Percentiles rank a stretch among this genome's conserved stretches.
phyloP scores from a whole-genome alignment of 2,329 filamentous ascomycete genomes.

The Pleoardoris graminearum region DNA sequence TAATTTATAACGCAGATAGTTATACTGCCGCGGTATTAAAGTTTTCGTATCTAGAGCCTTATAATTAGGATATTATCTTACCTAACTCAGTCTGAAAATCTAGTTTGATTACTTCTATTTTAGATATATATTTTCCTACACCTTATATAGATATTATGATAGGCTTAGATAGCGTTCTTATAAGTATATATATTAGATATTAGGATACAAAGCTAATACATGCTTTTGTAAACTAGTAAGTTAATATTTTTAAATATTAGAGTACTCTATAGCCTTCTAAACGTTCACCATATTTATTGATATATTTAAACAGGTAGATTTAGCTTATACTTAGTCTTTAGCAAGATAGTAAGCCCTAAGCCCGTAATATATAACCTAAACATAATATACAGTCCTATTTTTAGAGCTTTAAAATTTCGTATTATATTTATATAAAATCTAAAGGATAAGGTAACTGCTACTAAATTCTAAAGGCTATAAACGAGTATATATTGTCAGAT shows the following conservation, averaged over 20 bases:
- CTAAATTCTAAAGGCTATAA: too few relatives aligned
- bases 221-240: slow-evolving; percentile 2
- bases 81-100: slow-evolving; percentile 7
- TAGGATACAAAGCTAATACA: slow-evolving; percentile 2
- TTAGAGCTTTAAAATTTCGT: too few relatives aligned
- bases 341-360: too few relatives aligned
- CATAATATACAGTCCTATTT: too few relatives aligned
- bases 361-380: too few relatives aligned
- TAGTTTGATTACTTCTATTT: slow-evolving; percentile 6
- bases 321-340: too few relatives aligned
- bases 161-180: slow-evolving; percentile 5
- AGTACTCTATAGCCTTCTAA: slow-evolving; percentile 6
- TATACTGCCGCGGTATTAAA: slow-evolving; percentile 8
- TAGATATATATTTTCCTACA: background rate
- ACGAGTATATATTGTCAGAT: too few relatives aligned
- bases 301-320: too few relatives aligned
- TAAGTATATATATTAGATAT: slow-evolving; percentile 5
- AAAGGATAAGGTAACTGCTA: too few relatives aligned
- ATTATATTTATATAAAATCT: too few relatives aligned
- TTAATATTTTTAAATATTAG: slow-evolving; percentile 5
- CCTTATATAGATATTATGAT: slow-evolving; percentile 2
- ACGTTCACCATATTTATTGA: background rate
- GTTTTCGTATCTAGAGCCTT: slow-evolving; percentile 7
- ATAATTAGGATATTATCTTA: slow-evolving; percentile 10
- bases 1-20: slow-evolving; percentile 10